Evolutionary conservation across 192 early-diverging fungal species (phyloP).

Genomic region (Haplosporangium gracile): DNA sequence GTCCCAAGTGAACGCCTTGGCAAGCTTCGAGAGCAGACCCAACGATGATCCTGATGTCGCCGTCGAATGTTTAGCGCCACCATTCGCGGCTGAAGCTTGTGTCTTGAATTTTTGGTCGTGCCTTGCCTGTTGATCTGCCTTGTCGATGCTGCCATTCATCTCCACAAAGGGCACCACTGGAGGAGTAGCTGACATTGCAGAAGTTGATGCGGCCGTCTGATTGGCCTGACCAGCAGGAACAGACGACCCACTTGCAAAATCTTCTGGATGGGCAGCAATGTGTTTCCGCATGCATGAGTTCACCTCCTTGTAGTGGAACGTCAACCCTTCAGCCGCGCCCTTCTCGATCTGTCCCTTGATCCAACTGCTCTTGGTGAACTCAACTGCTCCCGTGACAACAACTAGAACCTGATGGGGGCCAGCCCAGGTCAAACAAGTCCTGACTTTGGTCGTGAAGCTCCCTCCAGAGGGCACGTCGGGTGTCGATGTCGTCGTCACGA

Average conservation of each 20-base stretch:
- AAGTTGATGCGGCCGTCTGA: neutral
- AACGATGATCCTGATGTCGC: neutral
- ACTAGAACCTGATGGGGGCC: conserved; percentile 55
- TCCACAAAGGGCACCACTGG: neutral
- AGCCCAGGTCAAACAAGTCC: conserved; percentile 67
- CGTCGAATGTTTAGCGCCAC: neutral
- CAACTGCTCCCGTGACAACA: conserved; percentile 60
- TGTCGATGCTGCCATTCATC: neutral
- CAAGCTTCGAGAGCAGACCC: neutral
- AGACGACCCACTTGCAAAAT: conserved; percentile 33
- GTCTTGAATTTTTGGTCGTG: neutral
- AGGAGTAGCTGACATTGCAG: neutral
- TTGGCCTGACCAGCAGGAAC: neutral
- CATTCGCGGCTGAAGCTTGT: neutral
- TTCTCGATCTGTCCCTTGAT: conserved; percentile 71
- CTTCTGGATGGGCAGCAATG: conserved; percentile 57
- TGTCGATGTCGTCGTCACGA: conserved; percentile 64
- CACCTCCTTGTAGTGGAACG: conserved; percentile 58
- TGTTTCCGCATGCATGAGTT: conserved; percentile 52
- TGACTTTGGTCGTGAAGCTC: conserved; percentile 63
- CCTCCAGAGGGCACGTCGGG: conserved; percentile 70
- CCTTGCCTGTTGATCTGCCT: neutral
- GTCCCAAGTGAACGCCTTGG: neutral
- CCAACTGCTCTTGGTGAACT: conserved; percentile 65
- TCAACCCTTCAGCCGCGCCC: conserved; percentile 62